Evolutionary conservation across 768 basidiomycete genomes (phyloP).

Genomic region (Kwoniella sp.): DNA sequence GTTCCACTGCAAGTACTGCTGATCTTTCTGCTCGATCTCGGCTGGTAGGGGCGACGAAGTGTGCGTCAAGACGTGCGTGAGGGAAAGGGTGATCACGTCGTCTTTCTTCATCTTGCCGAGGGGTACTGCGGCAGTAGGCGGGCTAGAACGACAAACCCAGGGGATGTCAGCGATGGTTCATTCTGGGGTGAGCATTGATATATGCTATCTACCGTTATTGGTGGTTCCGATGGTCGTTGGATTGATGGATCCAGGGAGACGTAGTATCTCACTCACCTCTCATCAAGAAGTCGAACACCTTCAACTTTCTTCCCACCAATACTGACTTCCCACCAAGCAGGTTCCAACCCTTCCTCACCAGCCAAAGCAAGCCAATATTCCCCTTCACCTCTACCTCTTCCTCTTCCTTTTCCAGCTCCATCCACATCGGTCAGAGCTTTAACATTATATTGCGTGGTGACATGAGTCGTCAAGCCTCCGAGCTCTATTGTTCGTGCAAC

Average conservation of each 20-base stretch:
- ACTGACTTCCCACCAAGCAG: conserved; percentile 53
- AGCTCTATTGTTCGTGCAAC: conserved; percentile 87
- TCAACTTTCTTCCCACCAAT: conserved; percentile 46
- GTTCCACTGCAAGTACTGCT: conserved; percentile 76
- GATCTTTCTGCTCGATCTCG: conserved; percentile 70
- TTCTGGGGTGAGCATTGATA: no score
- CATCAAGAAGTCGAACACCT: conserved; percentile 20
- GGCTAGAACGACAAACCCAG: conserved; percentile 17
- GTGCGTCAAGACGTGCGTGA: conserved; percentile 78
- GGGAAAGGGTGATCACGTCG: conserved; percentile 71
- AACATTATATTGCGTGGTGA: conserved; percentile 85
- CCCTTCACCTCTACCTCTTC: conserved; percentile 56
- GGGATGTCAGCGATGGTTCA: neutral
- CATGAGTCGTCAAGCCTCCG: conserved; percentile 80
- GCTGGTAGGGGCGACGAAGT: conserved; percentile 75
- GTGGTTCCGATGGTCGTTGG: no score
- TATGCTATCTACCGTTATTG: no score
- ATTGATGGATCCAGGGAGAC: no score
- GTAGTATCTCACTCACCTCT: conserved; percentile 23
- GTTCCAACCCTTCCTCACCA: conserved; percentile 30
- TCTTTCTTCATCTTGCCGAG: conserved; percentile 55
- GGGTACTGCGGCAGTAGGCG: conserved; percentile 35
- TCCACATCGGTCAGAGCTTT: conserved; percentile 64
- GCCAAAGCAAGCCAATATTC: conserved; percentile 55
- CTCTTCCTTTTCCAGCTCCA: conserved; percentile 50